Evolutionary conservation across 1,284 basidiomycete genomes (phyloP), one percentile per base, ranked within the genome.

Genomic region (Rhodotorula sp.): DNA sequence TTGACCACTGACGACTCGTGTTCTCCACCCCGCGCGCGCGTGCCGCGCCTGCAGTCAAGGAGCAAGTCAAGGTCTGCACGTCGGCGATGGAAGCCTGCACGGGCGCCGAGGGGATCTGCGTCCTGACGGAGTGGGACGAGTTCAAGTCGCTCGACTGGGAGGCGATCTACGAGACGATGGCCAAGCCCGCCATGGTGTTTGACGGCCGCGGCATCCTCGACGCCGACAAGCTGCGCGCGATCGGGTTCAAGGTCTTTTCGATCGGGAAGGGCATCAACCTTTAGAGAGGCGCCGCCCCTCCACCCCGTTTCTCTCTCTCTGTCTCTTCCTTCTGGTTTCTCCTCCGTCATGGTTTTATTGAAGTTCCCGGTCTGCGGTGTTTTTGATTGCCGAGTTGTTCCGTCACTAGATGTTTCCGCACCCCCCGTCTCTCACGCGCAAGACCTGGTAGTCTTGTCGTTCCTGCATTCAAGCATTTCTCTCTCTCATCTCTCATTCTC

Each of bases 111-210:
- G 96, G 93, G 3, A 88, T 98, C 75, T 91, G 97, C 65, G 71
- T 80, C n/a, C 90, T 90, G 21, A 96, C 93, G 15, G 93, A 96
- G 83, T 82, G 93, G 94, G 92, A 91, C 82, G 93, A 98, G 84
- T 99, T 99, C 86, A 87, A 87, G 79, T 86, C 89, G 57, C 90
- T 98, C 77, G 89, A 97, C 83, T 99, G 96, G 96, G 82, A 87
- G 79, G 82, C 83, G 62, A 90, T 98, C 58, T 97, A 98, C 84
- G 82, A 84, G 70, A 84, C 86, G 79, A 97, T 98, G 92, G 91
- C 90, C 81, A 97, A 98, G 86, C 96, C 96, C 49, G 93, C 93
- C 16, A 95, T 96, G 80, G 86, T 97, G 76, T 98, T 98, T 79
- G 96, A 99, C 80, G 94, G 93, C 5, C 87, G 94, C 54, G 85